Conservation (phyloP, 768 basidiomycete genomes). For the Leccinum longicurvipes region DNA sequence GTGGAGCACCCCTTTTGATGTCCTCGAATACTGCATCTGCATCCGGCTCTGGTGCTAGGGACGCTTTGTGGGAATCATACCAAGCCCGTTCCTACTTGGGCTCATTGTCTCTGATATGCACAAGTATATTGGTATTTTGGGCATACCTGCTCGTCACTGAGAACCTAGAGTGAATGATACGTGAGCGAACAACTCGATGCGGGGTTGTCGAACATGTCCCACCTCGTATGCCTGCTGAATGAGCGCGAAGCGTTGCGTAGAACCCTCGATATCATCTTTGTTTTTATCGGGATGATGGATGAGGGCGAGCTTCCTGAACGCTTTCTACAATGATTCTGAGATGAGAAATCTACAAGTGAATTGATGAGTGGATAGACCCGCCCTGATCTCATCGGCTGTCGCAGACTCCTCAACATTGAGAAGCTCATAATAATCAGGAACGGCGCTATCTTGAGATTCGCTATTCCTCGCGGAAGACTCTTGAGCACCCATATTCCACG, state of each 20-base stretch:
- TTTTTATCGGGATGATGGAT: conserved; percentile 91
- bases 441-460: conserved; percentile 22
- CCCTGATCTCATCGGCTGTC: conserved; percentile 87
- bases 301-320: conserved; percentile 82
- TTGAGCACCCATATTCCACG: conserved; percentile 57
- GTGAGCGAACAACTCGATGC: neutral
- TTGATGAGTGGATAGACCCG: conserved; percentile 22
- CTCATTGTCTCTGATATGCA: conserved; percentile 4
- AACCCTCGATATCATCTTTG: conserved; percentile 72
- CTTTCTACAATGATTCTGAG: conserved; percentile 44
- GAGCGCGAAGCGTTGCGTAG: conserved; percentile 82
- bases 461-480: conserved; percentile 52
- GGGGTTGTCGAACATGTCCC: conserved; percentile 12
- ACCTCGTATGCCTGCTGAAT: conserved; percentile 97
- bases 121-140: neutral
- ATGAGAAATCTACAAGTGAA: conserved; percentile 1
- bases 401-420: conserved; percentile 81
- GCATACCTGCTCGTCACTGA: conserved; percentile 91
- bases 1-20: conserved; percentile 65
- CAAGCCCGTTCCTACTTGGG: conserved; percentile 89
- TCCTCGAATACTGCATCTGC: conserved; percentile 83
- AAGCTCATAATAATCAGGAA: conserved; percentile 77
- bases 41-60: conserved; percentile 77
- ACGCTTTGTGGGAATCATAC: conserved; percentile 92
- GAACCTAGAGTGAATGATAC: conserved; percentile 64